These are phyloP conservation scores for Elongisporangium undulatum DNA, from an alignment of 352 stramenopile species.

Conservation along the genomic window DNA sequence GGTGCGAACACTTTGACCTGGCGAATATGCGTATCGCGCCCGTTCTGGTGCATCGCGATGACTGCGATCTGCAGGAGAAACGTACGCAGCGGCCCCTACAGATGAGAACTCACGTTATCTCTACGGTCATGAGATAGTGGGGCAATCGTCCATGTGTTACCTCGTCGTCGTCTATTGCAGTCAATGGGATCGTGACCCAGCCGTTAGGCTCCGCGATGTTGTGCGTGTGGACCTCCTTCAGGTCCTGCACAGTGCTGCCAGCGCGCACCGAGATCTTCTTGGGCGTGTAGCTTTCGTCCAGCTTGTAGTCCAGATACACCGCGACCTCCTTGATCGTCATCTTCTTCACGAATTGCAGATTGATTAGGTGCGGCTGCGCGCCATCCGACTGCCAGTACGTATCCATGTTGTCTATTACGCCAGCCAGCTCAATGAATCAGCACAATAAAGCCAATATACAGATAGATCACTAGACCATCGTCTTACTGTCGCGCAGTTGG, in stretches of 20 bases:
- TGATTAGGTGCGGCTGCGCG: constrained; percentile 95
- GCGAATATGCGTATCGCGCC: constrained; percentile 94
- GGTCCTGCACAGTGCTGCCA: constrained; percentile 94
- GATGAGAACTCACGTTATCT: neutral
- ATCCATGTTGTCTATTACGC: constrained; percentile 88
- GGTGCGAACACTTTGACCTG: constrained; percentile 92
- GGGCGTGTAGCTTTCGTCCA: constrained; percentile 98
- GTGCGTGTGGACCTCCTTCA: constrained; percentile 91
- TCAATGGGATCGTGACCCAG: constrained; percentile 91
- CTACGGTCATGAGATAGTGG: neutral
- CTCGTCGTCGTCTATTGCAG: constrained; percentile 40
- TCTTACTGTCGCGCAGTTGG: constrained; percentile 91
- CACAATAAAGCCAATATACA: constrained; percentile 1
- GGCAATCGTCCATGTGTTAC: constrained; percentile 5
- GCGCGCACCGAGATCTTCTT: constrained; percentile 93
- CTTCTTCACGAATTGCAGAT: constrained; percentile 96
- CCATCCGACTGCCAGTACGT: constrained; percentile 98
- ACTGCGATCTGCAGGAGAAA: constrained; percentile 97
- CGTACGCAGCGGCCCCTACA: constrained; percentile 66
- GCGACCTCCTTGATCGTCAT: constrained; percentile 92
- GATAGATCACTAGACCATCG: constrained; percentile 1
- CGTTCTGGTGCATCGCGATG: constrained; percentile 98
- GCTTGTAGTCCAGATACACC: constrained; percentile 97
- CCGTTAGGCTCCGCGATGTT: constrained; percentile 92
- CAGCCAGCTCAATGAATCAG: neutral